A percentile compares a stretch with the other conserved stretches of the same genome.
These are phyloP conservation scores for Niveomyces coronatus DNA, from an alignment of 2,329 filamentous ascomycete genomes.

Conservation along the genomic window DNA sequence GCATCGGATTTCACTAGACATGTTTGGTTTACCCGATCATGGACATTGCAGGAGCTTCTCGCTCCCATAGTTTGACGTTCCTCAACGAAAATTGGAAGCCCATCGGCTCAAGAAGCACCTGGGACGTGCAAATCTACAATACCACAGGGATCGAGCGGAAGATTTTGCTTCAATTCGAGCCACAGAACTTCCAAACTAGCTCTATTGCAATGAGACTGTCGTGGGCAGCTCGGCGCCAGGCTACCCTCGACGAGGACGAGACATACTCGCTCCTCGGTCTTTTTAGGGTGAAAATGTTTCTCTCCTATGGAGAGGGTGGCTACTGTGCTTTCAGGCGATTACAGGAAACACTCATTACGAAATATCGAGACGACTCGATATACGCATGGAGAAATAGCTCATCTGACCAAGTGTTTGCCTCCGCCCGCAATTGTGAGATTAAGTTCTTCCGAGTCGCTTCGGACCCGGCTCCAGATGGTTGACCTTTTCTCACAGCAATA, in stretches of 20 bases:
- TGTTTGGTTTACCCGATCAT: conserved; percentile 33
- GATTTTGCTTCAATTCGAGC: no score
- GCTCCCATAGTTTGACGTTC: conserved; percentile 26
- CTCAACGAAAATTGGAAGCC: conserved; percentile 18
- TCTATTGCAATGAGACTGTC: conserved; percentile 8
- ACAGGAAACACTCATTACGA: conserved; percentile 17
- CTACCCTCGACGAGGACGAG: conserved; percentile 16
- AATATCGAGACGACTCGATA: conserved; percentile 14
- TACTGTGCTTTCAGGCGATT: conserved; percentile 11
- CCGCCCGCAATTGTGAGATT: no score
- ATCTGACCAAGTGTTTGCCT: no score
- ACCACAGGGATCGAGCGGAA: conserved; percentile 15
- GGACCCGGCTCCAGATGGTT: no score
- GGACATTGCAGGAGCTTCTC: conserved; percentile 58
- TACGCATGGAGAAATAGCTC: no score
- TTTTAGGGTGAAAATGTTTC: conserved; percentile 17
- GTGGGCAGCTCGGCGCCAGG: conserved; percentile 15
- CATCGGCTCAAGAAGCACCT: conserved; percentile 16
- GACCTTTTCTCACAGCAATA: no score
- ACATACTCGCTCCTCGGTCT: conserved; percentile 18
- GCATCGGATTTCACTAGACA: conserved; percentile 8
- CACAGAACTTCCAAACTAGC: conserved; percentile 10
- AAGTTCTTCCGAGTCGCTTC: no score
- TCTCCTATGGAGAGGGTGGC: conserved; percentile 16
- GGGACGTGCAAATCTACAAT: neutral